Percentiles rank a stretch among this genome's conserved stretches.
These are phyloP conservation scores for Mycosarcoma mackinlayi DNA, from an alignment of 1,284 basidiomycete genomes.

Conservation along the genomic window DNA sequence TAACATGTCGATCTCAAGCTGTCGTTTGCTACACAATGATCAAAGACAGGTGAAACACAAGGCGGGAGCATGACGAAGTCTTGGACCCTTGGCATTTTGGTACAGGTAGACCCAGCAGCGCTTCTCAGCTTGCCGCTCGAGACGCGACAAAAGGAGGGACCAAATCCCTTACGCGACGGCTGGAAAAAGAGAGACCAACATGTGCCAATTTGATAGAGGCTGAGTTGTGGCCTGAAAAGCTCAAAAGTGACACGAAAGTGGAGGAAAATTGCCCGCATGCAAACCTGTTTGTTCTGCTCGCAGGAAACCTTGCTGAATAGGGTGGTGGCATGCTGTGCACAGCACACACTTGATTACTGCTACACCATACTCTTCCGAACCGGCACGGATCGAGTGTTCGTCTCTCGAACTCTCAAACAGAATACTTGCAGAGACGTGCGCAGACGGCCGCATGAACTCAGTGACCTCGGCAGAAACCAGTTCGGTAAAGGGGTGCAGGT, in stretches of 20 bases:
- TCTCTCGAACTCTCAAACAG: no score
- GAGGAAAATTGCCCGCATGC: slow-evolving; percentile 6
- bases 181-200: slow-evolving; percentile 3
- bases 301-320: not conserved
- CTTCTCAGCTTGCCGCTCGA: no score
- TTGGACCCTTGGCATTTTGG: no score
- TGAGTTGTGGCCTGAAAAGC: not conserved
- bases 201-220: slow-evolving; percentile 3
- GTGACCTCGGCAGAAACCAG: no score
- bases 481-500: no score
- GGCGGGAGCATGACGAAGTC: no score
- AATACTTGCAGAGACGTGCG: not conserved
- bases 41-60: no score
- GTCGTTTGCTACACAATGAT: no score
- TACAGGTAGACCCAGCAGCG: no score
- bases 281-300: not conserved
- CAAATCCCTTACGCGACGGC: not conserved
- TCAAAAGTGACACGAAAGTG: slow-evolving; percentile 21
- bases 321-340: not conserved
- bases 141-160: not conserved
- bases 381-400: no score
- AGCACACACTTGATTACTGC: slow-evolving; percentile 4
- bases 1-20: no score
- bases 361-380: no score
- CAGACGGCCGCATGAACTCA: not conserved